Evolutionary conservation across 2,329 filamentous ascomycete genomes (phyloP), one percentile per base, ranked within the genome.

Genomic region (Calonectria honghensis): DNA sequence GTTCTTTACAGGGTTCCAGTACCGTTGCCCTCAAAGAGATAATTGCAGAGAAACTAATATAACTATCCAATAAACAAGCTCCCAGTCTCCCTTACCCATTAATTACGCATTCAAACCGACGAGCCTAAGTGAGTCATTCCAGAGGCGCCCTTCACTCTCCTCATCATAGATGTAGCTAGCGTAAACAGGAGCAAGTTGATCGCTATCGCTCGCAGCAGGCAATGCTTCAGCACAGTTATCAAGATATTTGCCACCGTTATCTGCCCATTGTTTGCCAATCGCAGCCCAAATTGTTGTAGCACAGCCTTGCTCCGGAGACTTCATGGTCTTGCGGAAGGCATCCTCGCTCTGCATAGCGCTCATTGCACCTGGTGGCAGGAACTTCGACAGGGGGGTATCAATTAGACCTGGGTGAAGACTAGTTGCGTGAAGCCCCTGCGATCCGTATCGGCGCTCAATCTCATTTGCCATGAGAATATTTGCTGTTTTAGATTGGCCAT

Each of bases 401-500:
- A 91, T 89, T 4, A 84, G 82, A 7, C 70, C 74, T 70, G 71
- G 70, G 37, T 75, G 69, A 7, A 75, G 20, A 20, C 65, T 70
- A 2, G 35, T 67, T 27, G 73, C 57, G 27, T 88, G 88, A 0
- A 90, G 73, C 29, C 86, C 85, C 27, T 50, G 50, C 6, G 59
- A 3, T 13, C 69, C 69, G 50, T 72, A 72, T 5, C 59, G 35
- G 3, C 69, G 24, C 59, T 72, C 69, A 10, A 72, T 48, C 35
- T 72, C 69, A 37, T 54, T 72, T n/a, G 69, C 86, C 78, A 89
- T 86, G 75, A 85, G 88, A 31, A 90, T 85, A 75, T 88, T 90
- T 20, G 89, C 88, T 1, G 85, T 85, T 78, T 91, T 91, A 57
- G 84, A 82, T 75, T 89, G 86, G 0, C 84, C 86, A 76, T 91